Conservation (phyloP, 345 rosid genomes). For the Gossypium anomalum region DNA sequence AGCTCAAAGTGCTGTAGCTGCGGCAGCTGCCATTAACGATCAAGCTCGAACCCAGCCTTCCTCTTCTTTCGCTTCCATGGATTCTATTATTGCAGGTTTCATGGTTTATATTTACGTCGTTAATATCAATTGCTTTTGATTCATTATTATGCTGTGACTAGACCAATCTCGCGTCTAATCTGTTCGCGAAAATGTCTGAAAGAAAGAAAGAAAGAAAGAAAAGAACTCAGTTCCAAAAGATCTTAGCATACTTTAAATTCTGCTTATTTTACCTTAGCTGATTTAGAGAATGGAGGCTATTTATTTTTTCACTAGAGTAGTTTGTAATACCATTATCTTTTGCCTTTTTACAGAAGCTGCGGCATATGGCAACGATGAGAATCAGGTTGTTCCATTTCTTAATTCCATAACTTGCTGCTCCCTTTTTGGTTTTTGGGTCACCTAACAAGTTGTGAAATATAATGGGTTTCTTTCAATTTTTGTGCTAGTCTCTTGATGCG, state of each 20-base stretch:
- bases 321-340: slow-evolving; percentile 17
- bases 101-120: not conserved
- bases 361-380: slow-evolving; percentile 55
- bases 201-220: not conserved
- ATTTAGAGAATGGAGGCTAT: not conserved
- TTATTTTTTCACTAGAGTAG: not conserved
- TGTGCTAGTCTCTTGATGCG: slow-evolving; percentile 61
- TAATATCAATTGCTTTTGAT: too few relatives aligned
- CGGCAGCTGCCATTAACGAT: not conserved
- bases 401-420: not conserved
- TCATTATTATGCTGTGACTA: not conserved
- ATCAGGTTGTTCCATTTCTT: slow-evolving; percentile 38
- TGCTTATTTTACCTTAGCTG: not conserved
- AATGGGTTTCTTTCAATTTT: not conserved
- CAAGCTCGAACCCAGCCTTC: slow-evolving; percentile 20
- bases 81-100: slow-evolving; percentile 53
- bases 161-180: not conserved
- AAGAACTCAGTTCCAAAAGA: not conserved
- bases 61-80: slow-evolving; percentile 39
- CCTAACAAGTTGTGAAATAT: not conserved
- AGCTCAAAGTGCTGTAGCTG: slow-evolving; percentile 36
- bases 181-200: slow-evolving; percentile 24
- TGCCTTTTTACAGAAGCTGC: slow-evolving; percentile 59
- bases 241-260: not conserved
- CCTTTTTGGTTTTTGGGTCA: not conserved